Conservation (phyloP, 805 yeast species). For the Pichia kluyveri region DNA sequence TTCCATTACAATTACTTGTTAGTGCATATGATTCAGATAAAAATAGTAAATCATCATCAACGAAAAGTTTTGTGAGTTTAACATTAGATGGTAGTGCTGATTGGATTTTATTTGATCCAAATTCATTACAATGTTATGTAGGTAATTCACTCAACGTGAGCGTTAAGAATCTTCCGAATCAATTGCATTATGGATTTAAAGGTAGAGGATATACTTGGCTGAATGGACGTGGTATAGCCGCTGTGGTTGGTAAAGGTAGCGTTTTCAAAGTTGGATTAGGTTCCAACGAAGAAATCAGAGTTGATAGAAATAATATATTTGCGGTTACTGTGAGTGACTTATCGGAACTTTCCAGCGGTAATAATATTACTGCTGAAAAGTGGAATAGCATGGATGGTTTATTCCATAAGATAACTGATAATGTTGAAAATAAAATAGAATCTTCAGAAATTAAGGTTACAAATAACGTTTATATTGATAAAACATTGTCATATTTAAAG, state of each 20-base stretch:
- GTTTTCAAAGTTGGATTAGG: constrained; percentile 38
- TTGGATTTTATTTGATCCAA: constrained; percentile 48
- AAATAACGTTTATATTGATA: constrained; percentile 1
- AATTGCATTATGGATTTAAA: constrained; percentile 26
- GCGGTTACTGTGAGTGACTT: constrained; percentile 44
- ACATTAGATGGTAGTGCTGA: constrained; percentile 50
- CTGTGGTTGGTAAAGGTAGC: constrained; percentile 46
- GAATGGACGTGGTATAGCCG: constrained; percentile 50
- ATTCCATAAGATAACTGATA: not conserved
- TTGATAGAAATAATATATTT: constrained; percentile 37
- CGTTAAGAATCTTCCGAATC: constrained; percentile 31
- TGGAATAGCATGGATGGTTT: constrained; percentile 9
- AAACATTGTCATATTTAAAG: not conserved
- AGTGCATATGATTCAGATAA: constrained; percentile 27
- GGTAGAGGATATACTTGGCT: constrained; percentile 35
- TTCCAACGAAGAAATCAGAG: constrained; percentile 38
- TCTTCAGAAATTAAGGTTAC: not conserved
- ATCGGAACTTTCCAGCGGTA: constrained; percentile 26
- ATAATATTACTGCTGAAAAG: constrained; percentile 11
- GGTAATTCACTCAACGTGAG: constrained; percentile 43
- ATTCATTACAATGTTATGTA: constrained; percentile 40
- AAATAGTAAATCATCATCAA: not conserved
- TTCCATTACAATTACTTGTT: constrained; percentile 35
- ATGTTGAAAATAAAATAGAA: not conserved
- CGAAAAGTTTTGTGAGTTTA: constrained; percentile 36